These are phyloP conservation scores for Fragilariopsis cylindrus DNA, from an alignment of 108 stramenopile genomes.

Conservation along the genomic window DNA sequence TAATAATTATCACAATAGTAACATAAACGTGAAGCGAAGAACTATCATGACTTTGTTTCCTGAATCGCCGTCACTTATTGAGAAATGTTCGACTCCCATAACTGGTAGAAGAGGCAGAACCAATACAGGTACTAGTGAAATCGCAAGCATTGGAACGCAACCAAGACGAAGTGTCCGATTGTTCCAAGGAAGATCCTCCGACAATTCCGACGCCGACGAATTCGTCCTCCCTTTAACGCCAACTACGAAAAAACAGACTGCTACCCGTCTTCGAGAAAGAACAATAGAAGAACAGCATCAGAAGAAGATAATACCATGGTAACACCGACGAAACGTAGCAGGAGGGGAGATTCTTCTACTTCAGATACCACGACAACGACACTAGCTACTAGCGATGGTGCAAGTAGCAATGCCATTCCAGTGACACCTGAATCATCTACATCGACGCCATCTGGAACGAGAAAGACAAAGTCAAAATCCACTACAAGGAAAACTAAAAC, in stretches of 20 bases:
- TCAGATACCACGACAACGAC: not conserved
- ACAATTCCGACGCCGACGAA: not conserved
- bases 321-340: not conserved
- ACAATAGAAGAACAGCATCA: not conserved
- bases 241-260: not conserved
- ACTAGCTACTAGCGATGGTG: not conserved
- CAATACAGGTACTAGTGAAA: too few relatives aligned
- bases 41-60: too few relatives aligned
- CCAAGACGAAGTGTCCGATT: not conserved
- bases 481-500: constrained; percentile 3
- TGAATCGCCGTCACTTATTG: too few relatives aligned
- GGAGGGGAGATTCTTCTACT: not conserved
- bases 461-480: not conserved
- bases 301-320: too few relatives aligned
- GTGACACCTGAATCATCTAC: constrained; percentile 5
- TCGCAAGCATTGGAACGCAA: too few relatives aligned
- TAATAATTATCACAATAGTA: too few relatives aligned
- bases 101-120: too few relatives aligned
- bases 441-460: too few relatives aligned
- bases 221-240: not conserved
- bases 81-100: too few relatives aligned
- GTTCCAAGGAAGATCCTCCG: constrained; percentile 1
- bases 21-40: too few relatives aligned
- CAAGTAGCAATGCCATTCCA: constrained; percentile 6
- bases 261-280: not conserved